Conservation (phyloP, 257 asterid genomes). For the Solanum infundibuliforme region DNA sequence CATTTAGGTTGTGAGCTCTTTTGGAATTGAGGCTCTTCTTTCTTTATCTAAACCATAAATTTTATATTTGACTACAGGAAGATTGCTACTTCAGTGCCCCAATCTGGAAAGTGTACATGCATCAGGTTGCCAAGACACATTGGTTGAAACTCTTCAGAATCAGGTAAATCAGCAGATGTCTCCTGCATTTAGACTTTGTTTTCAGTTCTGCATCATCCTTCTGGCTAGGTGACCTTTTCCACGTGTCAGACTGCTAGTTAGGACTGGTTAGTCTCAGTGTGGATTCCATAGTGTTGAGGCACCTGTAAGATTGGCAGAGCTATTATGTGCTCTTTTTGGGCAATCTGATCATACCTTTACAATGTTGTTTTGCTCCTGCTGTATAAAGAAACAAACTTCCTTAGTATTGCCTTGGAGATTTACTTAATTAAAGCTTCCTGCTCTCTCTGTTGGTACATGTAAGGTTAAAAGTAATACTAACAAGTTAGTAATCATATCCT, state of each 20-base stretch:
- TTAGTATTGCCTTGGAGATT: not conserved
- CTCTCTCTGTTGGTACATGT: not conserved
- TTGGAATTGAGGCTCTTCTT: not conserved
- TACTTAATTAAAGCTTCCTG: not conserved
- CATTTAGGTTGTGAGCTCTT: not conserved
- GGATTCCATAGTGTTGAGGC: not conserved
- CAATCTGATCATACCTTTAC: not conserved
- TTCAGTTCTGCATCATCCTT: not conserved
- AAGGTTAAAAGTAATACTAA: not conserved
- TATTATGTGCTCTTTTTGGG: not conserved
- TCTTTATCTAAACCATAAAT: not conserved
- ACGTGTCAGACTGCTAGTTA: not conserved
- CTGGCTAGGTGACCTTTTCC: not conserved
- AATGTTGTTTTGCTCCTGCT: not conserved
- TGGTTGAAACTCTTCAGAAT: constrained; percentile 58
- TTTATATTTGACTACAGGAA: constrained; percentile 39
- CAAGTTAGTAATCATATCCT: not conserved
- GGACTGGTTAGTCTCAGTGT: not conserved
- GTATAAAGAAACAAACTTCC: not conserved
- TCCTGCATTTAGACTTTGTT: not conserved
- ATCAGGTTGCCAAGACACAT: constrained; percentile 51
- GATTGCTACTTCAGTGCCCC: constrained; percentile 76
- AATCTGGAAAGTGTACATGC: constrained; percentile 77
- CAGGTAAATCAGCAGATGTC: constrained; percentile 40
- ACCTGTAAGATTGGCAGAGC: not conserved